phyloP scores from a whole-genome alignment of 169 alveolate species.

The Cryptosporidium canis region DNA sequence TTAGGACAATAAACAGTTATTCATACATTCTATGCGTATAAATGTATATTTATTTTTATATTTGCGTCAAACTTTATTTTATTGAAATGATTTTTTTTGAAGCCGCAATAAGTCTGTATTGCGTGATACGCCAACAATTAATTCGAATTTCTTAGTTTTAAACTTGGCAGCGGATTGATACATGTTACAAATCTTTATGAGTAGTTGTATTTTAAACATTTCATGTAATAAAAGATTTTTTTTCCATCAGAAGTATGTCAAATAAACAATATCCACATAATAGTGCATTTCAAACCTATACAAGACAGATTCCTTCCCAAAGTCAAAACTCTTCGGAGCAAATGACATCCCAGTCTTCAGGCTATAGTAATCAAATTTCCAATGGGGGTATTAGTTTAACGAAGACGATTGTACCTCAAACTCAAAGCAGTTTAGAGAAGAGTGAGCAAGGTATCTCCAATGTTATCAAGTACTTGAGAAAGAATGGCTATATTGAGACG shows the following conservation, averaged over 20 bases:
- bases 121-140: neutral
- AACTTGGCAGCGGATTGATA: neutral
- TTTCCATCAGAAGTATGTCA: neutral
- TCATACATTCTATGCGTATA: no score
- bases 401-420: constrained; percentile 20
- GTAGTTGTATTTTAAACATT: neutral
- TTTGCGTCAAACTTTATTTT: neutral
- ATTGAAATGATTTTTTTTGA: no score
- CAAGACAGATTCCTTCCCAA: constrained; percentile 17
- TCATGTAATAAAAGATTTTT: neutral
- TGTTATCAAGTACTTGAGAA: constrained; percentile 27
- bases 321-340: constrained; percentile 13
- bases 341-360: constrained; percentile 11
- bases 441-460: neutral
- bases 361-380: neutral
- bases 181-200: neutral
- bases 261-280: constrained; percentile 13
- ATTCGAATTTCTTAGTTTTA: neutral
- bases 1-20: no score
- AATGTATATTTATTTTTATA: neutral
- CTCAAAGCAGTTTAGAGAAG: constrained; percentile 29
- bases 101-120: neutral
- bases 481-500: constrained; percentile 32
- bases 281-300: constrained; percentile 6
- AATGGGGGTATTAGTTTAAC: neutral